Conservation (phyloP, 225 moss, liverwort and hornwort genomes). For the Ulota crispa region DNA sequence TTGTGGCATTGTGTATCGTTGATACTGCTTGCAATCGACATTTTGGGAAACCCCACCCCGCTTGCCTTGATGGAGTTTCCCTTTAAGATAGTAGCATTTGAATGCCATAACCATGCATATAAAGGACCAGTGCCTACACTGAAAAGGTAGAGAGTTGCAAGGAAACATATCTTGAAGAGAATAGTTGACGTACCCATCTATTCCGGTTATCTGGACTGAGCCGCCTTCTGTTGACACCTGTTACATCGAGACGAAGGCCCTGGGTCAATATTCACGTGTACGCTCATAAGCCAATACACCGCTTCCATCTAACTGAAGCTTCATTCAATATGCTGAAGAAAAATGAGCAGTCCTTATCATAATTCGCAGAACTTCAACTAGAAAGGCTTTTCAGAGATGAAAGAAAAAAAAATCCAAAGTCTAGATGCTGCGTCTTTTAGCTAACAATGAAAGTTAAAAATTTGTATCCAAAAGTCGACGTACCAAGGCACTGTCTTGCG, state of each 20-base stretch:
- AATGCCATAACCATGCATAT: neutral
- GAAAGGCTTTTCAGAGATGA: neutral
- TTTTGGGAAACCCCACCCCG: neutral
- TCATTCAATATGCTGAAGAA: neutral
- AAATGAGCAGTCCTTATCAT: conserved; percentile 11
- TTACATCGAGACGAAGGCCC: conserved; percentile 8
- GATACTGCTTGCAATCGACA: conserved; percentile 5
- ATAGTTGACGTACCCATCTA: conserved; percentile 66
- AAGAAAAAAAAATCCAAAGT: neutral
- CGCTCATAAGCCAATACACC: neutral
- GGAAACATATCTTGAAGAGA: conserved; percentile 18
- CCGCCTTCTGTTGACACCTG: conserved; percentile 76
- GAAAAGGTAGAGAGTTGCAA: conserved; percentile 13
- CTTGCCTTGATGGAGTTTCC: neutral
- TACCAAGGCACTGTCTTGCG: conserved; percentile 63
- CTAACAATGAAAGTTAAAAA: neutral
- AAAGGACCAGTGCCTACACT: conserved; percentile 4
- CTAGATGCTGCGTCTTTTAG: neutral
- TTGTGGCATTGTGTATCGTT: neutral
- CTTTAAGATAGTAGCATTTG: neutral
- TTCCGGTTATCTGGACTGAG: conserved; percentile 59
- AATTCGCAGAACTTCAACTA: neutral
- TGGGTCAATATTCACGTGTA: neutral
- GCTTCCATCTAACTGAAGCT: neutral
- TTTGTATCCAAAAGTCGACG: neutral